Conservation (phyloP, 345 rosid species). For the Excoecaria cochinchinensis region DNA sequence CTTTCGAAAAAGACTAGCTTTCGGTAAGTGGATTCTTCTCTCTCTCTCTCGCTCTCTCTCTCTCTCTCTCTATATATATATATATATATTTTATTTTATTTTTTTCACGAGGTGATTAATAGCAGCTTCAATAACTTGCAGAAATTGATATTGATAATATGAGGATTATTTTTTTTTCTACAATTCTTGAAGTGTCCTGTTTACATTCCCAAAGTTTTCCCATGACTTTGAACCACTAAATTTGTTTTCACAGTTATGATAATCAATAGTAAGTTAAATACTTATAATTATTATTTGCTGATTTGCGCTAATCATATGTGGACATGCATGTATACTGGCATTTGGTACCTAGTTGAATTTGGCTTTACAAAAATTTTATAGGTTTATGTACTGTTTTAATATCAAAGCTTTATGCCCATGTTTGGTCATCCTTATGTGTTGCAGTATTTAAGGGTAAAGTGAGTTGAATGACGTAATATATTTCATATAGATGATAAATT, state of each 20-base stretch:
- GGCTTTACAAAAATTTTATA: not conserved
- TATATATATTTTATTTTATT: not conserved
- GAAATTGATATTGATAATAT: not conserved
- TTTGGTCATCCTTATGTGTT: not conserved
- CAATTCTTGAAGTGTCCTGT: not conserved
- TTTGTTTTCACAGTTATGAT: not conserved
- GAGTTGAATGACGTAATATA: no score
- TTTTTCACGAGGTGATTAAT: not conserved
- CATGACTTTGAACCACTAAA: not conserved
- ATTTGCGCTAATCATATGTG: not conserved
- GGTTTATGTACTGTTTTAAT: not conserved
- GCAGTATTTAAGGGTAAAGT: not conserved
- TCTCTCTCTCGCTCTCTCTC: no score
- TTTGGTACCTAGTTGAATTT: not conserved
- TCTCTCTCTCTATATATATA: no score
- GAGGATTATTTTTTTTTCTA: not conserved
- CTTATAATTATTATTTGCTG: not conserved
- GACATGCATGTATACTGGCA: not conserved
- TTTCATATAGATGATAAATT: not conserved
- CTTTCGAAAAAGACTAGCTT: conserved; percentile 78
- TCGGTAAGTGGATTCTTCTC: conserved; percentile 52
- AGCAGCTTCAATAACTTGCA: not conserved
- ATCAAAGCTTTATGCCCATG: not conserved
- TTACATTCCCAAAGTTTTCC: not conserved
- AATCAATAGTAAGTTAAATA: not conserved